A percentile compares a stretch with the other conserved stretches of the same genome.
These are phyloP conservation scores for Sequoia sempervirens DNA, from an alignment of 75 land plant species.

Conservation along the genomic window DNA sequence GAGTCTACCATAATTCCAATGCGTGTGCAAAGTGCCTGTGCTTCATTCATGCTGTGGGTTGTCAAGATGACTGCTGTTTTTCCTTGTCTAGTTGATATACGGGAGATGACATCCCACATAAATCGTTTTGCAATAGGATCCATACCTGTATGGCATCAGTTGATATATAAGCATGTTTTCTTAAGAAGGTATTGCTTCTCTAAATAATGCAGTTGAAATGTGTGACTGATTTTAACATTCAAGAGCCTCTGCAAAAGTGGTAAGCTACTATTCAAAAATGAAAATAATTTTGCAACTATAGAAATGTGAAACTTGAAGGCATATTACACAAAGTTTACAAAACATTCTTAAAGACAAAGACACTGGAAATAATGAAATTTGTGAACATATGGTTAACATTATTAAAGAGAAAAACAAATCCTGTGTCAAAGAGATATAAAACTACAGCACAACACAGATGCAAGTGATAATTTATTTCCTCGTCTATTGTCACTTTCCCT, in stretches of 20 bases:
- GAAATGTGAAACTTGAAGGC: background rate
- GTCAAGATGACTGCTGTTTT: slow-evolving; percentile 85
- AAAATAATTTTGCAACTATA: background rate
- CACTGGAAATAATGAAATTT: background rate
- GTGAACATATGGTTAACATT: background rate
- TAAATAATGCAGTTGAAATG: background rate
- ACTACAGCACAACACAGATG: background rate
- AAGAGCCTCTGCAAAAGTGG: background rate
- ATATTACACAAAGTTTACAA: background rate
- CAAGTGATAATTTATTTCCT: background rate
- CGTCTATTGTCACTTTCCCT: background rate
- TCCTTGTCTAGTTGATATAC: slow-evolving; percentile 70
- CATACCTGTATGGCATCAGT: slow-evolving; percentile 54
- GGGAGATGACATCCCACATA: slow-evolving; percentile 94
- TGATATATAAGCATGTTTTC: background rate
- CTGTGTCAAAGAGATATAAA: background rate
- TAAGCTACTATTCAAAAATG: background rate
- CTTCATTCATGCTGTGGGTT: slow-evolving; percentile 96
- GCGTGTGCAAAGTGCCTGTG: slow-evolving; percentile 86
- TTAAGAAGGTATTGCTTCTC: background rate
- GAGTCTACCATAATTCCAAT: slow-evolving; percentile 84
- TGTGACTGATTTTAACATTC: background rate
- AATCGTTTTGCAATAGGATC: slow-evolving; percentile 91
- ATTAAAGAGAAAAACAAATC: background rate
- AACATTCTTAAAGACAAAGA: background rate